Evolutionary conservation across 164 flowering plant genomes (phyloP).

Genomic region (Nelumbo lutea): DNA sequence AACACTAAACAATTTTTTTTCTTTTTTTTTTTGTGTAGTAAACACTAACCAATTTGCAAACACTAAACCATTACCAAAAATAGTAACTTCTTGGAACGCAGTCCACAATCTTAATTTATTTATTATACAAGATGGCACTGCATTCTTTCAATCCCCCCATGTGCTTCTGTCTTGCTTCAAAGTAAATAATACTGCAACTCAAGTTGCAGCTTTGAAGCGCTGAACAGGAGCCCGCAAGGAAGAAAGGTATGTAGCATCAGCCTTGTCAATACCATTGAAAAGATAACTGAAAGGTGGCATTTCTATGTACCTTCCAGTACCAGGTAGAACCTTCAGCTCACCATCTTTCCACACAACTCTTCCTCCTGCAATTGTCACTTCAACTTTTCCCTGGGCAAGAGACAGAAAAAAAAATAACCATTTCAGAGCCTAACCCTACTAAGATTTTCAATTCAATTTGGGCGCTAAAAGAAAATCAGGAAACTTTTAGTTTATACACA

Average conservation of each 20-base stretch:
- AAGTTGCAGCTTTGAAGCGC: slow-evolving; percentile 31
- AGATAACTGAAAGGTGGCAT: slow-evolving; percentile 77
- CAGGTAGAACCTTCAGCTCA: slow-evolving; percentile 63
- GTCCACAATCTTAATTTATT: no score
- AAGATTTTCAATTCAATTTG: not conserved
- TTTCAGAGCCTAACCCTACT: not conserved
- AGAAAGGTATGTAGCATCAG: slow-evolving; percentile 61
- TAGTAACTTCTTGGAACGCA: no score
- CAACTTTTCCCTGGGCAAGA: slow-evolving; percentile 74
- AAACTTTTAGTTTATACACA: no score
- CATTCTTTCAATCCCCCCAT: no score
- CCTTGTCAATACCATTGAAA: slow-evolving; percentile 61
- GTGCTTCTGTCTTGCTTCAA: not conserved
- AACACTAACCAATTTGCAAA: no score
- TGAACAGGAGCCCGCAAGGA: slow-evolving; percentile 78
- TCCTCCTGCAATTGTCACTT: slow-evolving; percentile 92
- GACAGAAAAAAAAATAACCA: not conserved
- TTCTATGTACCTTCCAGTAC: slow-evolving; percentile 73
- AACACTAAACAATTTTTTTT: no score
- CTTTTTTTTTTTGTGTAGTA: no score
- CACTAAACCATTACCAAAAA: no score
- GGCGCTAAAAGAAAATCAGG: not conserved
- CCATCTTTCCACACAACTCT: slow-evolving; percentile 78
- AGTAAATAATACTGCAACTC: slow-evolving; percentile 4
- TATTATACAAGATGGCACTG: no score